Base-by-base conservation (phyloP, 176 grass and related monocot species). In the Bothriochloa decipiens region DNA sequence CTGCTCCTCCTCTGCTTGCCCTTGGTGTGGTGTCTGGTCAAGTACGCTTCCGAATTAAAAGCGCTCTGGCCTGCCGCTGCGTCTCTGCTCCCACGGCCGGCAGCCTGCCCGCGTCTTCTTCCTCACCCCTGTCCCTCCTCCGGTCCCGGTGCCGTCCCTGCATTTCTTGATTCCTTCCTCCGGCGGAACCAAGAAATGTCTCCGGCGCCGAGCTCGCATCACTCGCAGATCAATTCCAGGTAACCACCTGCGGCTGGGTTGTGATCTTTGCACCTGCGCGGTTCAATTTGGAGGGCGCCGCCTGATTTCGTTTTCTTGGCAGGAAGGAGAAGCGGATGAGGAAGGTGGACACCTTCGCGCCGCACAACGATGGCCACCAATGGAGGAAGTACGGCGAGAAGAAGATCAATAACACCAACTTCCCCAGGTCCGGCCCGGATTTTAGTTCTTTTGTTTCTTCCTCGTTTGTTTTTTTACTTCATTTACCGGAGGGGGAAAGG, bases 381-480 rank as follows among this genome's bases (percentile, higher is more conserved):
- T 97, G 94, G 94, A 94, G 94, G 82, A 97, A 97, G 87, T 97
- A 97, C 83, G 94, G 94, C 74, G 87, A 97, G 80, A 97, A 97
- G 86, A 94, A 90, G 85, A 91, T 91, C 17, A 87, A 91, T 76
- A 91, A 91, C 81, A 84, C 84, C 75, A 91, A 91, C 76, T 91
- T 91, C 13, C 89, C 89, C 63, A 91, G 89, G 89, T 91, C 68
- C 9, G 62, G 0, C 46, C 1, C 39, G 27, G 33, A 47, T 25
- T 47, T 22, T 4, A 0, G 41, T 14, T 42, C 27, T 39, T 61
- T 29, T 46, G 4, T 26, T 7, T 42, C 67, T 27, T 68, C 40
- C 65, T 65, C 49, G 28, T 74, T 75, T 17, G 1, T 32, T 32
- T 1, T 32, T 32, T 32, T 32, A 32, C 22, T 4, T 28, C 11